Conservation (phyloP, 768 basidiomycete genomes). For the Lactarius indigo region DNA sequence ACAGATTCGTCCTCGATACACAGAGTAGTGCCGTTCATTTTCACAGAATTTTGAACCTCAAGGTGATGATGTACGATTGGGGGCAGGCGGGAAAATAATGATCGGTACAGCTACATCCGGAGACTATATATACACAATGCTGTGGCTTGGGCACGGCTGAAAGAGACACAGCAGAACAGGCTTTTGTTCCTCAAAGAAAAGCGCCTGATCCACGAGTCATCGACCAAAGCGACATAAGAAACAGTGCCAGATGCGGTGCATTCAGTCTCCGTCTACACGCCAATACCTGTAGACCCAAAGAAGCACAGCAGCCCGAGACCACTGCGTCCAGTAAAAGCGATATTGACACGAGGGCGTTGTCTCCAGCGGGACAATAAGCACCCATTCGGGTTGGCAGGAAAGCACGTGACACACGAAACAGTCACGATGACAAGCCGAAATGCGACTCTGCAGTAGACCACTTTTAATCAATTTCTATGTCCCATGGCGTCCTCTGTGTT, state of each 20-base stretch:
- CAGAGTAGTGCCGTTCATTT: slow-evolving; percentile 11
- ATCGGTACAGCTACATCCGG: not conserved
- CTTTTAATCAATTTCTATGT: slow-evolving; percentile 27
- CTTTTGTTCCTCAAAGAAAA: slow-evolving; percentile 12
- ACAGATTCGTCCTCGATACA: slow-evolving; percentile 10
- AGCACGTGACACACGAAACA: not conserved
- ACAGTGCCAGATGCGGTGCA: not conserved
- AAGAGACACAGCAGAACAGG: slow-evolving; percentile 1
- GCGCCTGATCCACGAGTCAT: slow-evolving; percentile 5
- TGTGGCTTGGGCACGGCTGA: slow-evolving; percentile 3
- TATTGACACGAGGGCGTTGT: not conserved
- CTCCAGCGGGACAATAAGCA: not conserved
- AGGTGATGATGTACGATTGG: not conserved
- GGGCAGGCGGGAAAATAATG: not conserved
- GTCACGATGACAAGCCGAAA: not conserved
- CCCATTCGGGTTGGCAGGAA: not conserved
- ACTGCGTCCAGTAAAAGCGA: not conserved
- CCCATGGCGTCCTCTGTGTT: slow-evolving; percentile 90
- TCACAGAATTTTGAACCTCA: not conserved
- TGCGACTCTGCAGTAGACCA: slow-evolving; percentile 1
- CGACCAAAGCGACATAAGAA: not conserved
- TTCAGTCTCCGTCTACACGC: not conserved
- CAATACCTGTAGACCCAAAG: not conserved
- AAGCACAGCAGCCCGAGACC: not conserved
- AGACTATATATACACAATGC: slow-evolving; percentile 10